phyloP scores from a whole-genome alignment of 1,139 yeast species.

The Sugiyamaella novakii region DNA sequence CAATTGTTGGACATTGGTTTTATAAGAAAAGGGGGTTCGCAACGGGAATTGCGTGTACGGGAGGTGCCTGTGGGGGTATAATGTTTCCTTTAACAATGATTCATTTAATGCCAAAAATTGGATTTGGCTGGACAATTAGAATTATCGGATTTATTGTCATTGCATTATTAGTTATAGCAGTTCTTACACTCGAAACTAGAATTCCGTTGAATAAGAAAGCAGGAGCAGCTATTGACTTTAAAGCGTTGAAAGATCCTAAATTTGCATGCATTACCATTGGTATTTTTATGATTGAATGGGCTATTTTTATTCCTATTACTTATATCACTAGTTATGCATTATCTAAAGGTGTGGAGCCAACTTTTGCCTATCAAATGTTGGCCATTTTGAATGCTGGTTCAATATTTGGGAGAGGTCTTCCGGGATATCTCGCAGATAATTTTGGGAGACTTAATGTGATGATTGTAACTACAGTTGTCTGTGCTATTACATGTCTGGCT shows the following conservation, averaged over 20 bases:
- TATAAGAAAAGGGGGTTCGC: conserved; percentile 57
- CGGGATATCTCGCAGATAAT: conserved; percentile 53
- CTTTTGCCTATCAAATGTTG: conserved; percentile 48
- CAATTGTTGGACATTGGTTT: conserved; percentile 66
- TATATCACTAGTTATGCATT: conserved; percentile 57
- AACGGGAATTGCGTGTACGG: conserved; percentile 58
- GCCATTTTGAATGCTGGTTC: conserved; percentile 53
- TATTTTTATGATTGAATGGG: conserved; percentile 52
- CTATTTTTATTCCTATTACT: conserved; percentile 53
- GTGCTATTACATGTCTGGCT: conserved; percentile 42
- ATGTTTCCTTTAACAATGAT: conserved; percentile 59
- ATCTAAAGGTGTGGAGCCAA: conserved; percentile 46
- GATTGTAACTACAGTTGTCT: conserved; percentile 46
- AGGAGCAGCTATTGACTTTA: conserved; percentile 44
- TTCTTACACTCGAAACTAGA: conserved; percentile 51
- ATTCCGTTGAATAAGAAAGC: conserved; percentile 33
- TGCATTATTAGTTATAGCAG: conserved; percentile 44
- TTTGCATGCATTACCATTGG: conserved; percentile 49
- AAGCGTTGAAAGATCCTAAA: conserved; percentile 47
- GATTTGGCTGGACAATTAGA: conserved; percentile 66
- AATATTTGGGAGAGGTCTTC: conserved; percentile 50
- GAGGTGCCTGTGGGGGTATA: conserved; percentile 66
- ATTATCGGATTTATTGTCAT: conserved; percentile 55
- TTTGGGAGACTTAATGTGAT: conserved; percentile 58
- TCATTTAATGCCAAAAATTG: conserved; percentile 49